phyloP scores from a whole-genome alignment of 1,139 yeast genomes.

The Saccharomyces hybrid region DNA sequence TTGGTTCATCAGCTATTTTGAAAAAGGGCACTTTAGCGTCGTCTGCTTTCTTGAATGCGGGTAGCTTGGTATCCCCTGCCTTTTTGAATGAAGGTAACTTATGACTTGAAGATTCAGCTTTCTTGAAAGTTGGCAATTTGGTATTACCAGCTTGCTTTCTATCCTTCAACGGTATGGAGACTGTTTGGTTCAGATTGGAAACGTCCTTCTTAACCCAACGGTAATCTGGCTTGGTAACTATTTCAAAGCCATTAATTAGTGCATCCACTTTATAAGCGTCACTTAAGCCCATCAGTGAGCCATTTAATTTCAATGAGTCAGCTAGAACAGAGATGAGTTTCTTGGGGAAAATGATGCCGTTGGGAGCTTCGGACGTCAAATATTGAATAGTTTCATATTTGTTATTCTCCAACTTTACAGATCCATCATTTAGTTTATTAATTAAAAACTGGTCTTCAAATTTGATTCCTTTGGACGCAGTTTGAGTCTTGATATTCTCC shows the following conservation, averaged over 20 bases:
- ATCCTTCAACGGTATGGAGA: conserved; percentile 10
- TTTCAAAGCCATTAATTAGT: conserved; percentile 27
- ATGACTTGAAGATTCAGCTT: conserved; percentile 1
- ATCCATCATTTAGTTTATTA: conserved; percentile 57
- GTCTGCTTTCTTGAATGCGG: conserved; percentile 7
- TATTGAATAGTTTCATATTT: conserved; percentile 47
- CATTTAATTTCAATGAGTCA: conserved; percentile 19
- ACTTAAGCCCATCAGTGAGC: conserved; percentile 26
- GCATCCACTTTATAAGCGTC: conserved; percentile 30
- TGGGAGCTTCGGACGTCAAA: conserved; percentile 47
- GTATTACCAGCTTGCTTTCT: conserved; percentile 7
- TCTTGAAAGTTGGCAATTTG: conserved; percentile 11
- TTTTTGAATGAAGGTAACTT: conserved; percentile 2
- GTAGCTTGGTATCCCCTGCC: conserved; percentile 2
- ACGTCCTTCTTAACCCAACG: conserved; percentile 24
- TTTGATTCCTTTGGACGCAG: conserved; percentile 20
- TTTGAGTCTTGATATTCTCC: conserved; percentile 34
- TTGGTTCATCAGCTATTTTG: conserved; percentile 5
- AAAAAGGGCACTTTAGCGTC: conserved; percentile 8
- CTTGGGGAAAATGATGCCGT: conserved; percentile 25
- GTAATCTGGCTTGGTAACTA: conserved; percentile 13
- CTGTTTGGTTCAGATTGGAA: conserved; percentile 4
- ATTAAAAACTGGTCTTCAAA: conserved; percentile 38
- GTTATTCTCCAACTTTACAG: conserved; percentile 41
- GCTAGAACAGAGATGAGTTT: conserved; percentile 23